Evolutionary conservation across 2,329 filamentous ascomycete species (phyloP).

Genomic region (Calonectria pseudoreteaudii): DNA sequence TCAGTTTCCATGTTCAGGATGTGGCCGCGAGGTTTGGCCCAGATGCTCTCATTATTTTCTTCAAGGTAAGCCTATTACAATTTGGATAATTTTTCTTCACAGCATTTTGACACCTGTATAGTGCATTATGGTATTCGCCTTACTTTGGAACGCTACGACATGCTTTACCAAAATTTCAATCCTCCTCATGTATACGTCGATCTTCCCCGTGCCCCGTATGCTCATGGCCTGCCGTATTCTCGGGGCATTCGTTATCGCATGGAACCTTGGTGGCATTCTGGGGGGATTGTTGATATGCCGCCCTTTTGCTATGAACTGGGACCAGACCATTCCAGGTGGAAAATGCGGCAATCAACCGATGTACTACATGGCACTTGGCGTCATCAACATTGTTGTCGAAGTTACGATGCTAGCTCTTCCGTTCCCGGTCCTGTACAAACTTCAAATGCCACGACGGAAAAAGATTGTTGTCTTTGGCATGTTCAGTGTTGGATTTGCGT

Average conservation of each 20-base stretch:
- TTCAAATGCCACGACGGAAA: not conserved
- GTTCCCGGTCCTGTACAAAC: not conserved
- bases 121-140: not conserved
- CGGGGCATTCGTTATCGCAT: not conserved
- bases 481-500: not conserved
- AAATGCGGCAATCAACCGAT: not conserved
- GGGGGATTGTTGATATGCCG: not conserved
- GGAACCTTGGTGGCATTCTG: not conserved
- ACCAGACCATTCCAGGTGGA: not conserved
- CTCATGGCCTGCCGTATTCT: not conserved
- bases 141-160: not conserved
- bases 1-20: not conserved
- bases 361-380: not conserved
- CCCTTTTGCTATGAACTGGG: not conserved
- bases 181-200: not conserved
- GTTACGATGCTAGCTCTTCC: not conserved
- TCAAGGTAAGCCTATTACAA: not conserved
- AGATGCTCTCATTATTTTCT: not conserved
- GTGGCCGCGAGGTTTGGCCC: not conserved
- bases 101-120: not conserved
- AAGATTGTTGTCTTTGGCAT: not conserved
- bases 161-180: not conserved
- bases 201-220: not conserved
- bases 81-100: not conserved
- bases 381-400: not conserved